A percentile compares a stretch with the other conserved stretches of the same genome.
These are phyloP conservation scores for Cystofilobasidium bisporidii DNA, from an alignment of 768 basidiomycete species.

Conservation along the genomic window DNA sequence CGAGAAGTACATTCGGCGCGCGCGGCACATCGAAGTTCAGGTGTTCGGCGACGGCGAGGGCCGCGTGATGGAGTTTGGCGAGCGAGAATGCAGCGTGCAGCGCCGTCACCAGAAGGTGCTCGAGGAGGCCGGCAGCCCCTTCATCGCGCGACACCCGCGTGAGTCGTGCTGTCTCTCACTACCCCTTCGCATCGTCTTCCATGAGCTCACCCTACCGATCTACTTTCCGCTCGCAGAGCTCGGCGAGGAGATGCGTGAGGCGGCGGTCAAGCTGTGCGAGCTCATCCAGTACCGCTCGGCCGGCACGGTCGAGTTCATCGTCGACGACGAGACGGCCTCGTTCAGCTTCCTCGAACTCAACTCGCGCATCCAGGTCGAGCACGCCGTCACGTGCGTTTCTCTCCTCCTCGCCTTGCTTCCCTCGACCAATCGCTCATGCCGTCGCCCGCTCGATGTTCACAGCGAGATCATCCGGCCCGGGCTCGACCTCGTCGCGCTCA, in stretches of 20 bases:
- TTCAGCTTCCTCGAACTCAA: constrained; percentile 70
- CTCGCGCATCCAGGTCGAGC: constrained; percentile 55
- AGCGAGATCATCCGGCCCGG: constrained; percentile 48
- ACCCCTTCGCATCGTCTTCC: too few relatives aligned
- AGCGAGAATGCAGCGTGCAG: constrained; percentile 62
- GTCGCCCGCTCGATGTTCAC: neutral
- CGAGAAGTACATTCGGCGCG: constrained; percentile 51
- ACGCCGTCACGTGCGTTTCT: constrained; percentile 50
- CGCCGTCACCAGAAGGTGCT: constrained; percentile 64
- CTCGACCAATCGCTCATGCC: neutral
- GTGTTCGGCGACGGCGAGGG: constrained; percentile 56
- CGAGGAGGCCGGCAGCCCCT: constrained; percentile 60
- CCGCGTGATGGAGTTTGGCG: constrained; percentile 55
- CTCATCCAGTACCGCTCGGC: constrained; percentile 50
- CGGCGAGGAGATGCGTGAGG: constrained; percentile 47
- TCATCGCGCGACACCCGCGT: constrained; percentile 46
- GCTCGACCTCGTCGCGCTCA: constrained; percentile 56
- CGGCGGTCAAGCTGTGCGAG: constrained; percentile 48
- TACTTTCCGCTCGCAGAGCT: too few relatives aligned
- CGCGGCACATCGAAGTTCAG: constrained; percentile 60
- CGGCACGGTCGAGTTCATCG: constrained; percentile 61
- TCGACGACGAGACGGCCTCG: constrained; percentile 41
- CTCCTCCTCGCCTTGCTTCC: neutral
- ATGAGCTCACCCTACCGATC: too few relatives aligned
- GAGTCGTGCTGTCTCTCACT: too few relatives aligned